Conservation (phyloP, 2,329 filamentous ascomycete species). For the Ploettnerulaceae sp. region DNA sequence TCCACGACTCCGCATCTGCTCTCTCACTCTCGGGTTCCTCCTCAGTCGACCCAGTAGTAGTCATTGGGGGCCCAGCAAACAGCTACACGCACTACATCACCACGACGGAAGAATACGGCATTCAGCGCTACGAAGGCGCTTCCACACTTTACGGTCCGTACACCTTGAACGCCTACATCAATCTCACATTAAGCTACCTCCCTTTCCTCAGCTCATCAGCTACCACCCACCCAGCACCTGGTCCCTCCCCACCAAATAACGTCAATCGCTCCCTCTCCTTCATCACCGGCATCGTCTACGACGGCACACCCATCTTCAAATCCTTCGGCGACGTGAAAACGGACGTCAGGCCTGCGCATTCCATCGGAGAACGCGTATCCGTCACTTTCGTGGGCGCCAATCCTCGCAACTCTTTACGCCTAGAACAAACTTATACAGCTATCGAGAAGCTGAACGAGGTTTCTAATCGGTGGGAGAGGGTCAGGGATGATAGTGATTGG, state of each 20-base stretch:
- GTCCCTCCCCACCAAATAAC: conserved; percentile 75
- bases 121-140: conserved; percentile 93
- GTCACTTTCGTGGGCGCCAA: conserved; percentile 81
- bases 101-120: conserved; percentile 71
- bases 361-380: conserved; percentile 55
- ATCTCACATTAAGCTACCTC: conserved; percentile 71
- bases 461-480: conserved; percentile 53
- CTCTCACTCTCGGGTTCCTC: conserved; percentile 31
- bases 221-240: conserved; percentile 39
- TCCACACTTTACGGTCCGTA: conserved; percentile 83
- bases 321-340: conserved; percentile 64
- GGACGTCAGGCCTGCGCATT: conserved; percentile 50
- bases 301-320: conserved; percentile 60
- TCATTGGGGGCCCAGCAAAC: conserved; percentile 85
- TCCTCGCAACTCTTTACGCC: conserved; percentile 78
- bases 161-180: conserved; percentile 82
- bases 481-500: conserved; percentile 78
- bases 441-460: conserved; percentile 57
- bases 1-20: conserved; percentile 49
- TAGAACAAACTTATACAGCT: conserved; percentile 71
- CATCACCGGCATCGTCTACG: conserved; percentile 73
- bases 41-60: conserved; percentile 62
- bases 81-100: conserved; percentile 77
- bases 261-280: conserved; percentile 70
- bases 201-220: conserved; percentile 54